phyloP scores from a whole-genome alignment of 2,329 filamentous ascomycete genomes.

The Curvularia hawaiiensis region DNA sequence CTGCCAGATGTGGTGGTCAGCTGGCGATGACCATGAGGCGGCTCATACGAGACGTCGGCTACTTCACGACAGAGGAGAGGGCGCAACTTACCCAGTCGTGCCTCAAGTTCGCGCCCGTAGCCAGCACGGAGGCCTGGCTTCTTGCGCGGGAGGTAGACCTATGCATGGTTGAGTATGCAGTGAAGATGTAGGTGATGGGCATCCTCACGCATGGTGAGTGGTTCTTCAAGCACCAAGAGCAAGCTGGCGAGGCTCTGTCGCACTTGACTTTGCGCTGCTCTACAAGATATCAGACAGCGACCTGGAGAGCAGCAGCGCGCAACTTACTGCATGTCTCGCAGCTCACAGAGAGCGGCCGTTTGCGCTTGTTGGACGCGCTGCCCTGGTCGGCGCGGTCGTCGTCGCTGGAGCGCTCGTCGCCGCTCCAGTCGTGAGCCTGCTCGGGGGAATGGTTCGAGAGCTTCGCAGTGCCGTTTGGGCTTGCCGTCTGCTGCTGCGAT shows the following conservation, averaged over 20 bases:
- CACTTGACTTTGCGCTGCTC: slow-evolving; percentile 74
- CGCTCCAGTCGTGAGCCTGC: slow-evolving; percentile 45
- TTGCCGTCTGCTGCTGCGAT: slow-evolving; percentile 35
- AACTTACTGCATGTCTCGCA: slow-evolving; percentile 61
- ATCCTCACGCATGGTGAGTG: slow-evolving; percentile 61
- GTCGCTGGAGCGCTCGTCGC: slow-evolving; percentile 47
- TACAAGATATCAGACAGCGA: not conserved
- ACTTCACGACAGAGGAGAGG: slow-evolving; percentile 1
- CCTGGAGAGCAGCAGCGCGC: not conserved
- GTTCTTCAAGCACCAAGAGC: slow-evolving; percentile 73
- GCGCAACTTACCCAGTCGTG: slow-evolving; percentile 57
- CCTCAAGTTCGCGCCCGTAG: slow-evolving; percentile 66
- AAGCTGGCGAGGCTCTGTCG: slow-evolving; percentile 77
- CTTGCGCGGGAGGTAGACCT: slow-evolving; percentile 70
- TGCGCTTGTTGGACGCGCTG: slow-evolving; percentile 52
- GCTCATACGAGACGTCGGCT: slow-evolving; percentile 12
- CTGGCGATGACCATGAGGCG: not conserved
- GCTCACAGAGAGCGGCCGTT: slow-evolving; percentile 58
- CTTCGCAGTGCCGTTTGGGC: slow-evolving; percentile 39
- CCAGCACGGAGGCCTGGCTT: slow-evolving; percentile 68
- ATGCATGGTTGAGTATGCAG: slow-evolving; percentile 9
- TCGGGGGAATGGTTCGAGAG: slow-evolving; percentile 42
- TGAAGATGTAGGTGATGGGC: slow-evolving; percentile 2
- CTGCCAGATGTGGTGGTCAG: slow-evolving; percentile 30
- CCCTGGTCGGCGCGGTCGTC: slow-evolving; percentile 44